Evolutionary conservation across 345 rosid species (phyloP).

Genomic region (Hibiscus syriacus): DNA sequence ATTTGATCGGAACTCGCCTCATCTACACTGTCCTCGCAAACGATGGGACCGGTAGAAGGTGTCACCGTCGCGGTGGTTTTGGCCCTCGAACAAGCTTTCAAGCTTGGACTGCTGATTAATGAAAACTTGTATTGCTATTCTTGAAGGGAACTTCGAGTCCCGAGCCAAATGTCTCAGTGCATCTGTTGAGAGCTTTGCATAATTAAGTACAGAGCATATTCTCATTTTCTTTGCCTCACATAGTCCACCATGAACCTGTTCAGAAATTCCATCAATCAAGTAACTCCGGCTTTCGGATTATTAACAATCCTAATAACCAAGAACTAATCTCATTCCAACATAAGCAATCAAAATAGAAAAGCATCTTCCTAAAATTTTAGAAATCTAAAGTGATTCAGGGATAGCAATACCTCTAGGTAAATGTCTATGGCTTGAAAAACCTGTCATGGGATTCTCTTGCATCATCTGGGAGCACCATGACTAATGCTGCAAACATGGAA

Average conservation of each 20-base stretch:
- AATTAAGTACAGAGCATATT: slow-evolving; percentile 29
- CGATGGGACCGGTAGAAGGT: not conserved
- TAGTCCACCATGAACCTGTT: slow-evolving; percentile 37
- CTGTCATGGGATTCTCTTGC: slow-evolving; percentile 35
- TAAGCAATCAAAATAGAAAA: not conserved
- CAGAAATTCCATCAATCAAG: not conserved
- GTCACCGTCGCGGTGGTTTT: not conserved
- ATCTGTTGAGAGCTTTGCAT: slow-evolving; percentile 37
- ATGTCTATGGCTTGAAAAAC: slow-evolving; percentile 42
- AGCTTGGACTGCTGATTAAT: slow-evolving; percentile 23
- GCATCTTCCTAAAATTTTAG: not conserved
- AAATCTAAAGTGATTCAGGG: not conserved
- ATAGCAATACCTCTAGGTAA: slow-evolving; percentile 38
- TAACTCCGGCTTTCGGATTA: not conserved
- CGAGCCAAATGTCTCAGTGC: slow-evolving; percentile 23
- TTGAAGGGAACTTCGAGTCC: slow-evolving; percentile 35
- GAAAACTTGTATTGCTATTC: slow-evolving; percentile 21
- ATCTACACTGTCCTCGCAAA: not conserved
- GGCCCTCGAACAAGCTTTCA: not conserved
- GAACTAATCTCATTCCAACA: not conserved
- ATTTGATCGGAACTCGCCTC: slow-evolving; percentile 4
- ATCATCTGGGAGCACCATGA: slow-evolving; percentile 31
- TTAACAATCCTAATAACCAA: not conserved
- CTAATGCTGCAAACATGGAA: slow-evolving; percentile 28
- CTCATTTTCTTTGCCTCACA: slow-evolving; percentile 27